Evolutionary conservation across 2,329 filamentous ascomycete genomes (phyloP), one percentile per base, ranked within the genome.

Genomic region (Apiospora phragmitis): DNA sequence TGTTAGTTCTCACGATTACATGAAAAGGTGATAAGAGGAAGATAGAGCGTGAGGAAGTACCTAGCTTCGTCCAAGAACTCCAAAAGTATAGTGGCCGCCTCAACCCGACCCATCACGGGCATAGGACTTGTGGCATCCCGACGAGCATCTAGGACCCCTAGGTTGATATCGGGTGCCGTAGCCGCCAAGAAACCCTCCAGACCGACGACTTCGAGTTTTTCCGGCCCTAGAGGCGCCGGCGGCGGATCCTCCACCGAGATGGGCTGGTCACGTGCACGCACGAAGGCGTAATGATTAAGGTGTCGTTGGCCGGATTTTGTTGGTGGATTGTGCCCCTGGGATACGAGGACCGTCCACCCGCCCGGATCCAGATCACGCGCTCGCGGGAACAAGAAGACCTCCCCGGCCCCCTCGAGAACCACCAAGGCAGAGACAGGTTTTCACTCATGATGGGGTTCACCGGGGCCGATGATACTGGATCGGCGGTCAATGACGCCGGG

Each of bases 401-500:
- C 26, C 26, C 14, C n/a, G n/a, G 14, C 49, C 14, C 49, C 2
- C 38, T 32, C 12, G 69, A n/a, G n/a, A n/a, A n/a, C n/a, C n/a
- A 42, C 1, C 41, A 32, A 32, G 70, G 71, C 62, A 70, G 45
- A 16, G 70, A 67, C 26, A 71, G 67, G n/a, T 65, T 73, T 26
- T 73, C 72, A 9, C 67, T 66, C 29, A 71, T 65, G 45, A 74
- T 71, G 16, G 72, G 72, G 16, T 35, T 73, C 26, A 72, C 24
- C 66, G 69, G 41, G 65, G 69, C 71, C 21, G 42, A 21, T 26
- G 65, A 32, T 18, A 72, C 32, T 24, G 66, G 24, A 49, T 68
- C 66, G 21, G 42, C 26, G 5, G 26, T 9, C 14, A 68, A 38
- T 43, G 69, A 74, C 35, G 67, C 68, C n/a, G 70, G 69, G n/a